Conservation (phyloP, 805 yeast species). For the Monosporozyma yasuniensis region DNA sequence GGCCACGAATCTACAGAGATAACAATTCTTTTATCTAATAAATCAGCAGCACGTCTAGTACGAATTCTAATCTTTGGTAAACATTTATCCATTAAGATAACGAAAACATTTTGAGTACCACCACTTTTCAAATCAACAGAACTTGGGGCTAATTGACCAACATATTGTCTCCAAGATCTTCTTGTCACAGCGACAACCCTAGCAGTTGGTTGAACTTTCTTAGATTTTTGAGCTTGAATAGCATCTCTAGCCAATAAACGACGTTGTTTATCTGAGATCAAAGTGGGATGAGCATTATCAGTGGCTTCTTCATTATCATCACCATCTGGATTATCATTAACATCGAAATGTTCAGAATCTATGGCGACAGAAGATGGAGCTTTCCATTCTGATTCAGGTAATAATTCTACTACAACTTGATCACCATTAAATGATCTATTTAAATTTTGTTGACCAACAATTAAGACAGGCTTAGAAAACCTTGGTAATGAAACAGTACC, state of each 20-base stretch:
- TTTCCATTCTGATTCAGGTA: conserved; percentile 83
- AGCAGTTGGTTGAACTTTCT: conserved; percentile 80
- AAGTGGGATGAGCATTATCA: conserved; percentile 37
- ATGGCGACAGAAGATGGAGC: conserved; percentile 71
- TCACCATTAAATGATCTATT: conserved; percentile 93
- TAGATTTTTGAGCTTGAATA: conserved; percentile 42
- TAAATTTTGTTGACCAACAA: conserved; percentile 73
- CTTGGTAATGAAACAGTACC: conserved; percentile 68
- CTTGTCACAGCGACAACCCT: conserved; percentile 78
- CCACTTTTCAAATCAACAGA: conserved; percentile 54
- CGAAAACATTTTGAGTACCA: conserved; percentile 71
- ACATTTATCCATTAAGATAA: conserved; percentile 78
- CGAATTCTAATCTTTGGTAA: conserved; percentile 80
- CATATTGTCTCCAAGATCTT: conserved; percentile 93
- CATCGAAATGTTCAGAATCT: conserved; percentile 62
- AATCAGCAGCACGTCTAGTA: conserved; percentile 76
- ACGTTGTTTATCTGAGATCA: conserved; percentile 36
- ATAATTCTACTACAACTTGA: conserved; percentile 77
- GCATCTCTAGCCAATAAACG: conserved; percentile 72
- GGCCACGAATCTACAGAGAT: conserved; percentile 94
- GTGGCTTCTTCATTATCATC: conserved; percentile 37
- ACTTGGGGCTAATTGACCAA: conserved; percentile 80
- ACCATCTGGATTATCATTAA: conserved; percentile 50
- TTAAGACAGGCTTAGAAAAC: conserved; percentile 70
- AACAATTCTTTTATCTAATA: conserved; percentile 84